Evolutionary conservation across 192 early-diverging fungal species (phyloP).

Genomic region (Lunasporangiospora selenospora): DNA sequence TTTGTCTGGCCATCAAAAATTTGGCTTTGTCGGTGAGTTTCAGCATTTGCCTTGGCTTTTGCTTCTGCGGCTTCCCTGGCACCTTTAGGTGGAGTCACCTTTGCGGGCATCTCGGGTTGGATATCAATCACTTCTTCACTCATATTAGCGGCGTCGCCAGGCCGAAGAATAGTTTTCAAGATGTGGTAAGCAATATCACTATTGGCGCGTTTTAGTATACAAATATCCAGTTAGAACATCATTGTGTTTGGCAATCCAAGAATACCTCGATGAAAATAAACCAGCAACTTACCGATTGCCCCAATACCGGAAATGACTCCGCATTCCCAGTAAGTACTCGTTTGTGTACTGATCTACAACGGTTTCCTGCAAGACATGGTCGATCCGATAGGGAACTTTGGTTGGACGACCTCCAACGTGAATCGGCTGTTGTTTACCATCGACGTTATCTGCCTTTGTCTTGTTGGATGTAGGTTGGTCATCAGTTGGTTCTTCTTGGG

Average conservation of each 20-base stretch:
- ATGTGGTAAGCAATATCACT: conserved; percentile 44
- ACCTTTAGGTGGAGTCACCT: conserved; percentile 6
- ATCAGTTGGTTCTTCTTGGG: too few species aligned
- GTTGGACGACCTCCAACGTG: conserved; percentile 30
- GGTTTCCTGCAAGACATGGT: conserved; percentile 59
- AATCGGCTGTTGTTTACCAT: not conserved
- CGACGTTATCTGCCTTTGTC: too few species aligned
- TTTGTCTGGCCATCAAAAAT: too few species aligned
- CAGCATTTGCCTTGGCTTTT: conserved; percentile 12
- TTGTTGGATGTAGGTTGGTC: too few species aligned
- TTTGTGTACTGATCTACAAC: conserved; percentile 60
- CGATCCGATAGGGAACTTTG: conserved; percentile 47
- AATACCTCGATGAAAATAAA: not conserved
- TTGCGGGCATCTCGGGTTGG: conserved; percentile 8
- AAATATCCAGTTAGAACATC: too few species aligned
- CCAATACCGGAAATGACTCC: conserved; percentile 65
- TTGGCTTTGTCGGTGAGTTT: not conserved
- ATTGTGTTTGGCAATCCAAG: too few species aligned
- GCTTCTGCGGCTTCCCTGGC: conserved; percentile 25
- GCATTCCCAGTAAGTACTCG: conserved; percentile 60
- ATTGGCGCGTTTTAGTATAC: too few species aligned
- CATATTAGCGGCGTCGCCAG: not conserved
- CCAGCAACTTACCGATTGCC: conserved; percentile 51
- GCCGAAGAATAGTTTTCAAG: conserved; percentile 20
- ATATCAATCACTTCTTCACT: conserved; percentile 9